A percentile compares a stretch with the other conserved stretches of the same genome.
These are phyloP conservation scores for Ogataea paraovalis DNA, from an alignment of 805 yeast genomes.

Conservation along the genomic window DNA sequence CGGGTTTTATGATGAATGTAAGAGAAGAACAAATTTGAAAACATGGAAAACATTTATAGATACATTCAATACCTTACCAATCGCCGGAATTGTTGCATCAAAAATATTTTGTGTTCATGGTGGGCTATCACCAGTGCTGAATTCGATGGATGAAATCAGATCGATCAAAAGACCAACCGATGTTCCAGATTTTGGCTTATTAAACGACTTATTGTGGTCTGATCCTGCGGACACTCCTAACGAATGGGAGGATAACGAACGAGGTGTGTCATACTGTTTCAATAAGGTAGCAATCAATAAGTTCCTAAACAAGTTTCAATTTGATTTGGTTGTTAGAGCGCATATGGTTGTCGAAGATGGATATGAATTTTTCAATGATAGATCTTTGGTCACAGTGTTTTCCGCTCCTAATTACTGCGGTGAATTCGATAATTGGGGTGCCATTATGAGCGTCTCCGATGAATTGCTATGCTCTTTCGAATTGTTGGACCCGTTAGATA, in stretches of 20 bases:
- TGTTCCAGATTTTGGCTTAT: slow-evolving; percentile 77
- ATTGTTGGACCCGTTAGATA: slow-evolving; percentile 87
- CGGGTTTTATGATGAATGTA: slow-evolving; percentile 98
- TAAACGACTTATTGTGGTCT: slow-evolving; percentile 77
- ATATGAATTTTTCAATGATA: slow-evolving; percentile 69
- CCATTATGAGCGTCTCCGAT: slow-evolving; percentile 95
- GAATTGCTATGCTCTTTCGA: slow-evolving; percentile 92
- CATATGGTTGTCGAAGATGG: slow-evolving; percentile 88
- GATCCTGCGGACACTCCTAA: slow-evolving; percentile 80
- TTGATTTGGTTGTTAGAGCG: slow-evolving; percentile 79
- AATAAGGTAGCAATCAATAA: slow-evolving; percentile 77
- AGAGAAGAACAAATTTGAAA: slow-evolving; percentile 85
- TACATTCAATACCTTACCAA: slow-evolving; percentile 91
- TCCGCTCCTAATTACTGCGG: slow-evolving; percentile 78
- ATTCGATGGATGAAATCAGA: slow-evolving; percentile 70
- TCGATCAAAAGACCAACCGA: slow-evolving; percentile 78
- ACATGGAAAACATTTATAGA: slow-evolving; percentile 94
- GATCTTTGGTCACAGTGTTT: slow-evolving; percentile 68
- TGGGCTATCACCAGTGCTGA: slow-evolving; percentile 72
- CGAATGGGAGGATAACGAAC: slow-evolving; percentile 86
- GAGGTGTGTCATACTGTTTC: slow-evolving; percentile 80
- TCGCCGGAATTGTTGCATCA: slow-evolving; percentile 93
- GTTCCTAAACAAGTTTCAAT: slow-evolving; percentile 67
- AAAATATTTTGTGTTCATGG: slow-evolving; percentile 92
- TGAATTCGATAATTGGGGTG: slow-evolving; percentile 94